Evolutionary conservation across 1,284 basidiomycete species (phyloP).

Genomic region (Exobasidium rhododendri): DNA sequence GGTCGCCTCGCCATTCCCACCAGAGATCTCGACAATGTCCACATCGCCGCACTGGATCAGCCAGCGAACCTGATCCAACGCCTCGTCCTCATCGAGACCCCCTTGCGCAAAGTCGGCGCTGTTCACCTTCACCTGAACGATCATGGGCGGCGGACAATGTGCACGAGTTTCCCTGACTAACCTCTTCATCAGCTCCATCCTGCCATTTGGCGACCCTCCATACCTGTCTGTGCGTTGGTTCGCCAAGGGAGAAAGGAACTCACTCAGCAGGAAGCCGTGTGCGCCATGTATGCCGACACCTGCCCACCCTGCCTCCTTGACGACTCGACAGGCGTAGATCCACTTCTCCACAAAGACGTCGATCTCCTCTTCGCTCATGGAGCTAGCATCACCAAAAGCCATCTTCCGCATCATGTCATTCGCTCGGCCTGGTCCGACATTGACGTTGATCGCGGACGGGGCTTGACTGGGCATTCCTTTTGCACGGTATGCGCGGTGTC

Average conservation of each 20-base stretch:
- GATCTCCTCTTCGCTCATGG: neutral
- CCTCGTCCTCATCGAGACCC: neutral
- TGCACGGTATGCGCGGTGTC: no score
- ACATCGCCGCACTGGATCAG: neutral
- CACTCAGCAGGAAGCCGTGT: neutral
- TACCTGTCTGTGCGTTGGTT: conserved; percentile 2
- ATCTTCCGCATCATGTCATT: no score
- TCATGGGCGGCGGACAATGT: neutral
- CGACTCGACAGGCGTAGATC: neutral
- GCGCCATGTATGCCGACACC: neutral
- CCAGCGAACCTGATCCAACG: neutral
- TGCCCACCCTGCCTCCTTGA: neutral
- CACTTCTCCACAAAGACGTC: neutral
- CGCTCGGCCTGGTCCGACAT: no score
- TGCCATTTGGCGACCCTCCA: neutral
- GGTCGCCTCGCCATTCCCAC: neutral
- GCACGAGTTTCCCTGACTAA: neutral
- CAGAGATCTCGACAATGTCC: neutral
- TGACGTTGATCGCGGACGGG: no score
- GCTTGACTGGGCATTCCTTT: no score
- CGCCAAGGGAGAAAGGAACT: neutral
- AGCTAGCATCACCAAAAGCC: no score
- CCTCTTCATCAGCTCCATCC: neutral
- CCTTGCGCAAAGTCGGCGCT: neutral
- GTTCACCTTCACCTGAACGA: neutral